phyloP scores from a whole-genome alignment of 768 basidiomycete species.

The Boletus rufocinnamomeus region DNA sequence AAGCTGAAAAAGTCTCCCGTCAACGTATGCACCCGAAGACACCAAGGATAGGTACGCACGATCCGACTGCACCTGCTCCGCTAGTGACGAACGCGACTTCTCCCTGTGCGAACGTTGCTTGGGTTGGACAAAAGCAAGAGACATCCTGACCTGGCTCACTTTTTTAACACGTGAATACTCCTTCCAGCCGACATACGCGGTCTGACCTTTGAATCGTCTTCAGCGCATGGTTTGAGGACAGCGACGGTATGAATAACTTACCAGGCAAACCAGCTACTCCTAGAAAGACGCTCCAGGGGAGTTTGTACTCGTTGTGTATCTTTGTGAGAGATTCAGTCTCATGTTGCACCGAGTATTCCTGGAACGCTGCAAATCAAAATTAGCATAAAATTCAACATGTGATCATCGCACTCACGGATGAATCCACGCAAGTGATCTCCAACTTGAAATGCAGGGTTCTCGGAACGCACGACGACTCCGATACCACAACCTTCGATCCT shows the following conservation, averaged over 20 bases:
- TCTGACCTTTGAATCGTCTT: slow-evolving; percentile 20
- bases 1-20: slow-evolving; percentile 30
- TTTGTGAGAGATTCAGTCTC: neutral
- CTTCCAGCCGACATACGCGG: slow-evolving; percentile 19
- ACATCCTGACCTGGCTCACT: slow-evolving; percentile 20
- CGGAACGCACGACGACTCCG: slow-evolving; percentile 30
- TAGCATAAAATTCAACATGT: neutral
- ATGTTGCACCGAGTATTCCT: slow-evolving; percentile 18
- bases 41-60: slow-evolving; percentile 39
- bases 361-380: slow-evolving; percentile 33
- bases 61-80: slow-evolving; percentile 56
- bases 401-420: slow-evolving; percentile 30
- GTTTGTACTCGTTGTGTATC: slow-evolving; percentile 29
- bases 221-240: slow-evolving; percentile 5
- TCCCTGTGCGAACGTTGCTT: slow-evolving; percentile 34
- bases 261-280: slow-evolving; percentile 33
- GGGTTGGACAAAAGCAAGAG: neutral
- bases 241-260: neutral
- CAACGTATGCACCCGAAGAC: neutral
- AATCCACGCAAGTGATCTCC: slow-evolving; percentile 19
- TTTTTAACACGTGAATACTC: slow-evolving; percentile 19
- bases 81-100: slow-evolving; percentile 52
- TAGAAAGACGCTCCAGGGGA: slow-evolving; percentile 34
- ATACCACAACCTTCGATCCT: slow-evolving; percentile 39
- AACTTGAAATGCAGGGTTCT: slow-evolving; percentile 11